These are phyloP conservation scores for Gossypium turneri DNA, from an alignment of 345 rosid genomes.

Conservation along the genomic window DNA sequence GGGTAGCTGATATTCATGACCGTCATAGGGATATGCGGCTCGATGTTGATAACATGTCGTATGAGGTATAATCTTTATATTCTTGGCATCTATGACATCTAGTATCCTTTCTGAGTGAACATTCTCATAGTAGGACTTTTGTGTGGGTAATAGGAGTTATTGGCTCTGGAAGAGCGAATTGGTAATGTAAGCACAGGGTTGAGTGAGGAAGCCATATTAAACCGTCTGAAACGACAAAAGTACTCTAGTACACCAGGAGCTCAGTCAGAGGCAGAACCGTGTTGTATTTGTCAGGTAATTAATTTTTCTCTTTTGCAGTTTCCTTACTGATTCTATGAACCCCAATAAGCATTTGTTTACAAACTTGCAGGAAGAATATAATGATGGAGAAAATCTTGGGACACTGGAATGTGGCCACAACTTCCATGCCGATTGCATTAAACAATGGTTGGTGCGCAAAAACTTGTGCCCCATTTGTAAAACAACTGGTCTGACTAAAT, in stretches of 20 bases:
- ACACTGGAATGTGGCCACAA: conserved; percentile 72
- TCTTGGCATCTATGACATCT: not conserved
- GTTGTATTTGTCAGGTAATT: conserved; percentile 84
- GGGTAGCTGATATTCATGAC: conserved; percentile 64
- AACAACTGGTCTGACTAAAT: conserved; percentile 54
- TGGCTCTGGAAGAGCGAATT: conserved; percentile 84
- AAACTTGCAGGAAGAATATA: conserved; percentile 62
- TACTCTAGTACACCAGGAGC: conserved; percentile 19
- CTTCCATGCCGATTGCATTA: conserved; percentile 65
- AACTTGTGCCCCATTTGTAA: conserved; percentile 90
- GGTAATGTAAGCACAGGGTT: conserved; percentile 90
- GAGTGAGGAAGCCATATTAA: conserved; percentile 57
- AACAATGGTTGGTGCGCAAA: conserved; percentile 76
- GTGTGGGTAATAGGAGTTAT: conserved; percentile 53
- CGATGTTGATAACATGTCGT: conserved; percentile 95
- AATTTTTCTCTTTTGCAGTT: not conserved
- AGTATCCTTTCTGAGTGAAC: not conserved
- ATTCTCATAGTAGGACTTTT: not conserved
- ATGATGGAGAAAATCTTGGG: conserved; percentile 61
- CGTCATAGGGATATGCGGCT: conserved; percentile 93
- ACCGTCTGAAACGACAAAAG: conserved; percentile 43
- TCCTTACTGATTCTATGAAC: not conserved
- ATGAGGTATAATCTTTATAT: conserved; percentile 53
- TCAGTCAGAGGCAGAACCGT: conserved; percentile 64
- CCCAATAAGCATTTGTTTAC: conserved; percentile 8